These are phyloP conservation scores for Ceratocystis lukuohia DNA, from an alignment of 2,329 filamentous ascomycete genomes.

Conservation along the genomic window DNA sequence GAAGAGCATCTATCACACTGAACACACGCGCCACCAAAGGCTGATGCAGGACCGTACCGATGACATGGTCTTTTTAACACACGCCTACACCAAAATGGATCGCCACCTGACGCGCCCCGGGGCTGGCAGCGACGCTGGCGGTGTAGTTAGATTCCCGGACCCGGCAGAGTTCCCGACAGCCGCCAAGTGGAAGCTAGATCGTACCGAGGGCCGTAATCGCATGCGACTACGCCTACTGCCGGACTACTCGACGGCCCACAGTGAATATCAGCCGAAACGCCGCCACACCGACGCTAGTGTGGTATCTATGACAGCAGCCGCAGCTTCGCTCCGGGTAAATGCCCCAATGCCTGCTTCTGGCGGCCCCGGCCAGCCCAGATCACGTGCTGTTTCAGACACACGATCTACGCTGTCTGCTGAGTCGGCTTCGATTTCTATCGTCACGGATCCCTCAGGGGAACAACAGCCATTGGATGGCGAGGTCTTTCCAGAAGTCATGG, in stretches of 20 bases:
- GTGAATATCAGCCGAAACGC: constrained; percentile 74
- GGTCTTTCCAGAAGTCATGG: constrained; percentile 8
- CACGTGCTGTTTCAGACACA: constrained; percentile 15
- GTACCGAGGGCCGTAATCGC: constrained; percentile 87
- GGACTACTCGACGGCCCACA: constrained; percentile 53
- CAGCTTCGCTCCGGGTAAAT: constrained; percentile 28
- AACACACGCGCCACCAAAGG: constrained; percentile 83
- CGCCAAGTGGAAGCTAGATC: constrained; percentile 80
- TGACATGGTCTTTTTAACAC: constrained; percentile 62
- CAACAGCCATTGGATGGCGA: constrained; percentile 12
- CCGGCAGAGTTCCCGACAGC: constrained; percentile 48
- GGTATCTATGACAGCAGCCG: constrained; percentile 19
- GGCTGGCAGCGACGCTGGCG: constrained; percentile 30
- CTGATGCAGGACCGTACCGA: constrained; percentile 88
- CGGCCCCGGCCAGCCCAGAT: constrained; percentile 11
- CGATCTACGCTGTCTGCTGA: constrained; percentile 16
- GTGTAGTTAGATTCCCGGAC: neutral
- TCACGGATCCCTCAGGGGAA: constrained; percentile 14
- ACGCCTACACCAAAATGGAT: constrained; percentile 65
- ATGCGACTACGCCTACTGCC: constrained; percentile 83
- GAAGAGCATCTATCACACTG: constrained; percentile 85
- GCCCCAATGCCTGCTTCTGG: constrained; percentile 20
- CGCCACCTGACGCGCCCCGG: constrained; percentile 65
- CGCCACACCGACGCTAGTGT: constrained; percentile 37
- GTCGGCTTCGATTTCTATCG: constrained; percentile 16